Evolutionary conservation across 306 rosid species (phyloP).

Genomic region (Pterocarpus macrocarpus): DNA sequence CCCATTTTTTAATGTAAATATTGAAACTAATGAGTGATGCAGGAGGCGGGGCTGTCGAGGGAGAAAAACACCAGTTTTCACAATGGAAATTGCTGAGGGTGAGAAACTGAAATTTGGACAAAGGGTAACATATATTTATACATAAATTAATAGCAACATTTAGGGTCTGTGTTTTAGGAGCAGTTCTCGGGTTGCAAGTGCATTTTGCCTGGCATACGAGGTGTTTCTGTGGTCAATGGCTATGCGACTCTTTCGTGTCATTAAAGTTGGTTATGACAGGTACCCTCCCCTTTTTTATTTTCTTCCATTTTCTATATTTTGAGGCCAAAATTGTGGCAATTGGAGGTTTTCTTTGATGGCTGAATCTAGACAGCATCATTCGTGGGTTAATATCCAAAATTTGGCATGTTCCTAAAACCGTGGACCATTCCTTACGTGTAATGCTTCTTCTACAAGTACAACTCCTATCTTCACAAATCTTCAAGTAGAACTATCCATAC

Average conservation of each 20-base stretch:
- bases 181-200: slow-evolving; percentile 19
- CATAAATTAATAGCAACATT: not conserved
- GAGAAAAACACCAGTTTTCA: not conserved
- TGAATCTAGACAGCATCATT: too few relatives aligned
- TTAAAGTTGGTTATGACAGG: slow-evolving; percentile 41
- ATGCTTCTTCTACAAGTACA: not conserved
- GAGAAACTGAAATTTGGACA: slow-evolving; percentile 12
- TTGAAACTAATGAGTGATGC: slow-evolving; percentile 9
- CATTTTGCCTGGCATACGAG: slow-evolving; percentile 17
- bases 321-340: not conserved
- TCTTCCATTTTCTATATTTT: not conserved
- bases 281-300: not conserved
- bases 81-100: slow-evolving; percentile 40
- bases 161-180: slow-evolving; percentile 47
- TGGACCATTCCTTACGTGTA: not conserved
- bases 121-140: slow-evolving; percentile 37
- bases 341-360: not conserved
- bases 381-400: not conserved
- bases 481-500: not conserved
- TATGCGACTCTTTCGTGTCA: slow-evolving; percentile 32
- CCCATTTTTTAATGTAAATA: slow-evolving; percentile 60
- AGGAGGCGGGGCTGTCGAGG: slow-evolving; percentile 41
- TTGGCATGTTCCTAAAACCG: not conserved
- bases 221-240: slow-evolving; percentile 34
- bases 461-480: not conserved